Conservation (phyloP, 768 basidiomycete species). For the Pisolithus orientalis region DNA sequence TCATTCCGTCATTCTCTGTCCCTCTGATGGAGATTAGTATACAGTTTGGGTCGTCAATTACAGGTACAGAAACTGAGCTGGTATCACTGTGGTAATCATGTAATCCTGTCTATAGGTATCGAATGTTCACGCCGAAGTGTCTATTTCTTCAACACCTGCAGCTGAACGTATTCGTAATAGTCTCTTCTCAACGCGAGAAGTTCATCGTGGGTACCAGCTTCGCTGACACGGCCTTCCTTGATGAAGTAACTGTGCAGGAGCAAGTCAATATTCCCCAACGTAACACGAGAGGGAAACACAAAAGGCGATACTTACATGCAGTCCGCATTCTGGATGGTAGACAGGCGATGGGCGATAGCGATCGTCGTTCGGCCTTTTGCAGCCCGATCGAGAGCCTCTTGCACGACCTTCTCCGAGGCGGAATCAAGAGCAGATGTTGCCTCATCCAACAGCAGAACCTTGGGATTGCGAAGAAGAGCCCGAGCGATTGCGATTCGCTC, state of each 20-base stretch:
- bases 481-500: conserved; percentile 81
- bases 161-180: conserved; percentile 84
- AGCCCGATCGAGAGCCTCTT: conserved; percentile 88
- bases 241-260: conserved; percentile 65
- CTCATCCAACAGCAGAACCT: conserved; percentile 83
- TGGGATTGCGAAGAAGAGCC: conserved; percentile 86
- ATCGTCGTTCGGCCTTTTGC: conserved; percentile 91
- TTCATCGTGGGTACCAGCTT: conserved; percentile 86
- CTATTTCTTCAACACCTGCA: conserved; percentile 62
- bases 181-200: conserved; percentile 58
- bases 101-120: background rate
- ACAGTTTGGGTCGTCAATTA: too few species aligned
- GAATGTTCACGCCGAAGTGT: background rate
- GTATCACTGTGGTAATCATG: background rate
- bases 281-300: background rate
- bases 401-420: conserved; percentile 90
- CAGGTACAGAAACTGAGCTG: too few species aligned
- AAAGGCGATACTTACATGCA: conserved; percentile 47
- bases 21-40: too few species aligned
- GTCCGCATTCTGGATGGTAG: conserved; percentile 89
- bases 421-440: conserved; percentile 90
- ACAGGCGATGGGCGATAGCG: conserved; percentile 91
- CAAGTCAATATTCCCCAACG: background rate
- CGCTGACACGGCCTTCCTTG: conserved; percentile 80
- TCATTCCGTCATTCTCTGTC: too few species aligned